Conservation (phyloP, 2,329 filamentous ascomycete genomes). For the Tetracladium maxilliforme region DNA sequence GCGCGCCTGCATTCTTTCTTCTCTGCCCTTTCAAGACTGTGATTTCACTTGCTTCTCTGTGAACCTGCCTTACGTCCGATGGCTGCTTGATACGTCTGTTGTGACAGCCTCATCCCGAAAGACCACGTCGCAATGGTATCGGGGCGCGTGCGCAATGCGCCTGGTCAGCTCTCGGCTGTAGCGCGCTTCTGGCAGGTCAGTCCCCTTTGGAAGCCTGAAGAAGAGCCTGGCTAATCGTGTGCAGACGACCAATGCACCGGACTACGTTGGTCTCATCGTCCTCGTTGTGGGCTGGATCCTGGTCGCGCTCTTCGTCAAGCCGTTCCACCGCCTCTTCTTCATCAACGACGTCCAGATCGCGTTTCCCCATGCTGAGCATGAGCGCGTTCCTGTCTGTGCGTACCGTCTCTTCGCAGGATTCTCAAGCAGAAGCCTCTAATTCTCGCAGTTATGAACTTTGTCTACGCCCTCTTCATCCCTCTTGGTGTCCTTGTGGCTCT, state of each 20-base stretch:
- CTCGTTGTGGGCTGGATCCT: slow-evolving; percentile 55
- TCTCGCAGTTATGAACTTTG: slow-evolving; percentile 50
- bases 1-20: no score
- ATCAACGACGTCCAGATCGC: slow-evolving; percentile 73
- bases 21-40: no score
- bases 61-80: no score
- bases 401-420: slow-evolving; percentile 7
- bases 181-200: no score
- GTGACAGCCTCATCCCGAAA: no score
- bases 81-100: no score
- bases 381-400: slow-evolving; percentile 69
- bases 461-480: slow-evolving; percentile 65
- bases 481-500: slow-evolving; percentile 50
- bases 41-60: no score
- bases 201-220: no score
- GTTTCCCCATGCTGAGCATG: slow-evolving; percentile 71
- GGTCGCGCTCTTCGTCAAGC: slow-evolving; percentile 56
- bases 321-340: slow-evolving; percentile 91
- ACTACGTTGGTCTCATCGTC: slow-evolving; percentile 67
- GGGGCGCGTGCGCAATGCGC: no score
- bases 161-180: no score
- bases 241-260: slow-evolving; percentile 70
- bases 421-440: background rate
- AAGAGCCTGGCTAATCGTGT: no score
- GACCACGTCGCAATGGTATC: no score